Percentiles rank a stretch among this genome's conserved stretches.
These are phyloP conservation scores for Fusarium hostae DNA, from an alignment of 2,329 filamentous ascomycete species.

Conservation along the genomic window DNA sequence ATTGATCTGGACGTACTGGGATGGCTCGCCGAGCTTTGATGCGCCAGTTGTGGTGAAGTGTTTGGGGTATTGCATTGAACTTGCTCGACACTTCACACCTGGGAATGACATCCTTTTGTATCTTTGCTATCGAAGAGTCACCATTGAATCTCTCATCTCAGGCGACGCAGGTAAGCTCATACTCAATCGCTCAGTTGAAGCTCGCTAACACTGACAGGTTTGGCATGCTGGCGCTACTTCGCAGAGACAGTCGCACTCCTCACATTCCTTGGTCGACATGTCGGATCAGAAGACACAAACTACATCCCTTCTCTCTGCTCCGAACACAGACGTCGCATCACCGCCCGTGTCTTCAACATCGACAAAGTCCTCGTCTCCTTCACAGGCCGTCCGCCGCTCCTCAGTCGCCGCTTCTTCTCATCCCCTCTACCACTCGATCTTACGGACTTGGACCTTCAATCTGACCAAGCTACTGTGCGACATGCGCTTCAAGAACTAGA, in stretches of 20 bases:
- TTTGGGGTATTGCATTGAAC: conserved; percentile 48
- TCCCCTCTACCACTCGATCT: conserved; percentile 66
- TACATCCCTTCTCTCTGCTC: conserved; percentile 50
- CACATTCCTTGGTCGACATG: conserved; percentile 53
- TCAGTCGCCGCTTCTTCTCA: conserved; percentile 63
- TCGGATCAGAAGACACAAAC: conserved; percentile 31
- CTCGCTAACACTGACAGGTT: conserved; percentile 41
- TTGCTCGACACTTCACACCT: conserved; percentile 42
- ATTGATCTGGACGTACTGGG: conserved; percentile 48
- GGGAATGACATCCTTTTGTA: conserved; percentile 54
- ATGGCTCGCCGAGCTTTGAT: neutral
- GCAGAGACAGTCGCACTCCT: conserved; percentile 51
- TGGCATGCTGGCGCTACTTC: conserved; percentile 52
- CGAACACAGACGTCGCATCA: conserved; percentile 49
- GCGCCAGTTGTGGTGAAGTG: conserved; percentile 11
- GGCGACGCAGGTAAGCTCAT: conserved; percentile 54
- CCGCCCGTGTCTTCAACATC: conserved; percentile 52
- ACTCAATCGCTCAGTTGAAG: rapidly evolving
- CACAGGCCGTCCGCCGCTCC: conserved; percentile 64
- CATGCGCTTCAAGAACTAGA: conserved; percentile 52
- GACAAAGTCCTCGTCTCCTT: conserved; percentile 65
- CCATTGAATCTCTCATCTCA: conserved; percentile 51
- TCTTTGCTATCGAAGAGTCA: conserved; percentile 49
- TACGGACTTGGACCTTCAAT: conserved; percentile 59
- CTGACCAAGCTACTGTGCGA: conserved; percentile 48